A percentile compares a stretch with the other conserved stretches of the same genome.
phyloP scores from a whole-genome alignment of 768 basidiomycete species.

The Leccinum disarticulatum region DNA sequence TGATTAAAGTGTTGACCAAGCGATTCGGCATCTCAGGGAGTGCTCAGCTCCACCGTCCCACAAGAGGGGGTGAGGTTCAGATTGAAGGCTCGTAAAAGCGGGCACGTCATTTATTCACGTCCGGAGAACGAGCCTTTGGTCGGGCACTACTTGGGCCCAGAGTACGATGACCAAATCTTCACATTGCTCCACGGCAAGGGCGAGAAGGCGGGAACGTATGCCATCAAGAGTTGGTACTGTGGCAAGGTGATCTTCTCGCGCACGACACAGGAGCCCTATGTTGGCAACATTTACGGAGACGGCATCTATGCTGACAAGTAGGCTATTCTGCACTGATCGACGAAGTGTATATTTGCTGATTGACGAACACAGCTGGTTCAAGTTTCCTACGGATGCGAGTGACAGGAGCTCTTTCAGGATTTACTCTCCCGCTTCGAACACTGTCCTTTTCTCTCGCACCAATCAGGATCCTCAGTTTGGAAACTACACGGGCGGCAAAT shows the following conservation, averaged over 20 bases:
- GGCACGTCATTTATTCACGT: conserved; percentile 1
- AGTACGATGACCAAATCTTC: conserved; percentile 5
- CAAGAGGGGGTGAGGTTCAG: conserved; percentile 2
- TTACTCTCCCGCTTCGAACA: too few species aligned
- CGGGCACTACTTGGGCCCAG: neutral
- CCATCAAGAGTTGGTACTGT: conserved; percentile 8
- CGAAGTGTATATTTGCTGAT: too few species aligned
- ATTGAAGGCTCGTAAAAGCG: neutral
- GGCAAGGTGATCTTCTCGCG: conserved; percentile 7
- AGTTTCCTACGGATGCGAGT: too few species aligned
- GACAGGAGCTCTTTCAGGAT: too few species aligned
- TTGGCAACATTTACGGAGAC: too few species aligned
- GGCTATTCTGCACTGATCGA: too few species aligned
- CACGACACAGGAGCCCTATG: neutral
- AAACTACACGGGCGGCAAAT: too few species aligned
- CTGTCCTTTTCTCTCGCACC: too few species aligned
- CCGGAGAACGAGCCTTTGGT: neutral
- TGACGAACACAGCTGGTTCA: too few species aligned
- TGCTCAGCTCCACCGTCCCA: neutral
- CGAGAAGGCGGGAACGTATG: neutral
- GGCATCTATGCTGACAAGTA: too few species aligned
- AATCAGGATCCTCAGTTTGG: too few species aligned
- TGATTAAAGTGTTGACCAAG: too few species aligned
- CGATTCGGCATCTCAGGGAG: neutral
- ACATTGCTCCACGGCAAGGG: conserved; percentile 1